These are phyloP conservation scores for Colletotrichum caudatum DNA, from an alignment of 2,329 filamentous ascomycete genomes.

Conservation along the genomic window DNA sequence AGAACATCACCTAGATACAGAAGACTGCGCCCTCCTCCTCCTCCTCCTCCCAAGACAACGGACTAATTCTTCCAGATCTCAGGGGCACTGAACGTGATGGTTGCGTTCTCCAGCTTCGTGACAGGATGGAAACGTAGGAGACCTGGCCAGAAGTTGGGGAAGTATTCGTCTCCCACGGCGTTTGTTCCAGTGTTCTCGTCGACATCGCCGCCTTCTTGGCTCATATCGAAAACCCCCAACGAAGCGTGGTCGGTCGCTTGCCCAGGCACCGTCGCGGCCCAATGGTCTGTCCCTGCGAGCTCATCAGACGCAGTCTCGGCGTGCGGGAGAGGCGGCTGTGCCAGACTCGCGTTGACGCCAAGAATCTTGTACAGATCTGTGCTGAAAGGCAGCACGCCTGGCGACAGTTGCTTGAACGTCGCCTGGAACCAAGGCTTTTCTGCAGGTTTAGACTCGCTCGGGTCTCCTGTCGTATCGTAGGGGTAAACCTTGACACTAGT, in stretches of 20 bases:
- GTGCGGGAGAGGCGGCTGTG: slow-evolving; percentile 61
- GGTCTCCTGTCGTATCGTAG: slow-evolving; percentile 51
- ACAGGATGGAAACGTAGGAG: slow-evolving; percentile 16
- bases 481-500: slow-evolving; percentile 59
- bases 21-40: too few species aligned
- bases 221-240: slow-evolving; percentile 20
- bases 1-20: too few species aligned
- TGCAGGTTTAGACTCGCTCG: slow-evolving; percentile 49
- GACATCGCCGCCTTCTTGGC: slow-evolving; percentile 17
- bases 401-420: slow-evolving; percentile 55
- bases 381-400: slow-evolving; percentile 59
- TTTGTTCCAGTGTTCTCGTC: slow-evolving; percentile 3
- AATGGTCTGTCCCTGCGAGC: slow-evolving; percentile 59
- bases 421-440: slow-evolving; percentile 59
- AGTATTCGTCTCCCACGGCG: slow-evolving; percentile 25
- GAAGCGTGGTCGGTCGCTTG: slow-evolving; percentile 21
- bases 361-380: slow-evolving; percentile 54
- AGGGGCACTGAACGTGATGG: slow-evolving; percentile 16
- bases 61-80: slow-evolving; percentile 12
- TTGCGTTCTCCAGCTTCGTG: slow-evolving; percentile 17
- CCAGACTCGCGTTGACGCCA: slow-evolving; percentile 57
- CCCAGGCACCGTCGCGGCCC: slow-evolving; percentile 54
- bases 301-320: slow-evolving; percentile 54
- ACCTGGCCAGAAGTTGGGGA: slow-evolving; percentile 31
- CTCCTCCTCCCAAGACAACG: too few species aligned